phyloP scores from a whole-genome alignment of 176 grass and related monocot genomes.

The Hordeum vulgare region MorexV3_pseudomolecules_assembly NC_058524.1:607292092-607292591 shows the following conservation, averaged over 20 bases:
- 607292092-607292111: background rate
- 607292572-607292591: no score
- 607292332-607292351: background rate
- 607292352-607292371: background rate
- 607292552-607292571: no score
- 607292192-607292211: background rate
- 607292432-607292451: background rate
- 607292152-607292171: slow-evolving; percentile 6
- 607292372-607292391: background rate
- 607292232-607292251: slow-evolving; percentile 13
- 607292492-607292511: background rate
- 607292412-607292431: background rate
- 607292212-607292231: slow-evolving; percentile 24
- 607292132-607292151: slow-evolving; percentile 13
- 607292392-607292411: background rate
- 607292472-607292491: background rate
- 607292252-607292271: background rate
- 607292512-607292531: background rate
- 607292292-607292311: background rate
- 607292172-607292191: slow-evolving; percentile 8
- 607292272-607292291: background rate
- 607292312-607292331: background rate
- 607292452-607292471: background rate
- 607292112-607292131: slow-evolving; percentile 12
- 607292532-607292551: no score